phyloP scores from a whole-genome alignment of 169 alveolate species.

The Neospora caninum region DNA sequence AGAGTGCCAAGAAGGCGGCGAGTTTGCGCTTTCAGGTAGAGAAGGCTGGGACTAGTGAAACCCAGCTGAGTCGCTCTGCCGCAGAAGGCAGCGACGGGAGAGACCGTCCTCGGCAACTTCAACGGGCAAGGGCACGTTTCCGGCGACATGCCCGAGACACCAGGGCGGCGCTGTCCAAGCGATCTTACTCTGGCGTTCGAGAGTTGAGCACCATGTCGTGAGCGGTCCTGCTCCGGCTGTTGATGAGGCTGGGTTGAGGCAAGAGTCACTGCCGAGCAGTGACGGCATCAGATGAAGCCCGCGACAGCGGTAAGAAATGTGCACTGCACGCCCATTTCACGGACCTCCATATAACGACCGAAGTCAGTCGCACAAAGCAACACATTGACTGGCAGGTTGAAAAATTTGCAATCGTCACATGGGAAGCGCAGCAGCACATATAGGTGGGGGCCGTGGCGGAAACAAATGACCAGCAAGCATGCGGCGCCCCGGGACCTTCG shows the following conservation, averaged over 20 bases:
- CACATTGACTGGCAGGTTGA: neutral
- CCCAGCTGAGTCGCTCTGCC: neutral
- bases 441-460: constrained; percentile 11
- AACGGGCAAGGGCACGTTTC: neutral
- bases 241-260: neutral
- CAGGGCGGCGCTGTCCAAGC: neutral
- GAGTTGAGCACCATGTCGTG: neutral
- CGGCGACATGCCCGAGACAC: neutral
- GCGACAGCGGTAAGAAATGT: neutral
- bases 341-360: neutral
- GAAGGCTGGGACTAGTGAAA: neutral
- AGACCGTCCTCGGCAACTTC: neutral
- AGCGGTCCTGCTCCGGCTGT: neutral
- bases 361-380: neutral
- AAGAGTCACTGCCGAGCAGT: neutral
- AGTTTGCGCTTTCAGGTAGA: neutral
- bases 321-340: neutral
- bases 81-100: neutral
- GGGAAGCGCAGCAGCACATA: constrained; percentile 8
- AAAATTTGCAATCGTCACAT: neutral
- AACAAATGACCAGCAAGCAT: constrained; percentile 10
- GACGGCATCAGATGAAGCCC: constrained; percentile 11
- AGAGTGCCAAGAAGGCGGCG: neutral
- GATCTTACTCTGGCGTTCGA: neutral
- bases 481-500: constrained; percentile 25